Percentiles rank a stretch among this genome's conserved stretches.
These are phyloP conservation scores for Thermomyces lanuginosus DNA, from an alignment of 2,329 filamentous ascomycete species.

Conservation along the genomic window DNA sequence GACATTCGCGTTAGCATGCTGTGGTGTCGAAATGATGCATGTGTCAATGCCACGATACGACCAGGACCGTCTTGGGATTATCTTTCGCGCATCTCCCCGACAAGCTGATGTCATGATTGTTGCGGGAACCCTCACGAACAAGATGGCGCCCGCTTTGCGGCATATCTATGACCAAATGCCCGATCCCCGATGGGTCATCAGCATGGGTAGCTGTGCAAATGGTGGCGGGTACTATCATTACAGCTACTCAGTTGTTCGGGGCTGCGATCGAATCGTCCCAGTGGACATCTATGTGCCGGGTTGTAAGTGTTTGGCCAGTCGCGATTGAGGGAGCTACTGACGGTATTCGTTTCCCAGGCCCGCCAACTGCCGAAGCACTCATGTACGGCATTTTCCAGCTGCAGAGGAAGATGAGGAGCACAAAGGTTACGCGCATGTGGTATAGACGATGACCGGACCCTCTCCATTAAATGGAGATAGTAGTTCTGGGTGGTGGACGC, in stretches of 20 bases:
- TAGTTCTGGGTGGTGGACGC: no score
- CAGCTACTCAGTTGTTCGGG: slow-evolving; percentile 60
- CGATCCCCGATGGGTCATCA: slow-evolving; percentile 72
- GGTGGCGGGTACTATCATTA: slow-evolving; percentile 80
- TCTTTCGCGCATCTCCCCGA: slow-evolving; percentile 74
- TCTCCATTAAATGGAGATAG: no score
- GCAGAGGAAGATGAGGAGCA: slow-evolving; percentile 55
- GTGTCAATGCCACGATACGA: slow-evolving; percentile 77
- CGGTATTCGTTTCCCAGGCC: slow-evolving; percentile 12
- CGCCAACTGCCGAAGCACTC: slow-evolving; percentile 36
- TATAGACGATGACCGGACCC: slow-evolving; percentile 38
- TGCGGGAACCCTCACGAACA: slow-evolving; percentile 82
- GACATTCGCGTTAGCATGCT: slow-evolving; percentile 78
- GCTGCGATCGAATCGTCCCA: slow-evolving; percentile 60
- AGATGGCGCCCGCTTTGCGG: slow-evolving; percentile 81
- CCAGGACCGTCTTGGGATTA: slow-evolving; percentile 74
- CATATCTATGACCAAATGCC: slow-evolving; percentile 96
- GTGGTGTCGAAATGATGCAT: slow-evolving; percentile 87
- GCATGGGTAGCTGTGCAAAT: slow-evolving; percentile 73
- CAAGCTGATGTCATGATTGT: slow-evolving; percentile 92
- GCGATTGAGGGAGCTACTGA: slow-evolving; percentile 4
- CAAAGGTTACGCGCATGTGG: slow-evolving; percentile 36
- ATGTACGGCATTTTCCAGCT: slow-evolving; percentile 54
- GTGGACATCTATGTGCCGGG: slow-evolving; percentile 69
- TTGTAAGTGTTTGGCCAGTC: no score